phyloP scores from a whole-genome alignment of 805 yeast genomes.

The Spencermartinsiella europaea region DNA sequence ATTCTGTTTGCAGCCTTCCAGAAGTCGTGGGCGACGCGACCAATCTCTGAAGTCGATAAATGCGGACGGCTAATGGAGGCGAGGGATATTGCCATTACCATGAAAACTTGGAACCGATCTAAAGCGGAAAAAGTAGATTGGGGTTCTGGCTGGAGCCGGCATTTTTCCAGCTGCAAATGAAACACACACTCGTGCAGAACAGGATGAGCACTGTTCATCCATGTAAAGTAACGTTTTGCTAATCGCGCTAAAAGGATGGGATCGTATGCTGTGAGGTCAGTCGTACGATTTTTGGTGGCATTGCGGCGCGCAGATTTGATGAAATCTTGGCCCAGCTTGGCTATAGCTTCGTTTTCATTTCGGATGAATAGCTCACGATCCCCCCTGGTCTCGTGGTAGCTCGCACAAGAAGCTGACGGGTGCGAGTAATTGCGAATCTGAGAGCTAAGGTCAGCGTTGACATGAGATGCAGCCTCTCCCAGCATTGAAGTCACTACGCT shows the following conservation, averaged over 20 bases:
- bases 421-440: not conserved
- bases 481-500: not conserved
- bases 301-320: not conserved
- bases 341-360: constrained; percentile 2
- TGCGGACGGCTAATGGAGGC: constrained; percentile 6
- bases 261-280: constrained; percentile 2
- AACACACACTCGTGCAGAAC: constrained; percentile 4
- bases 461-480: not conserved
- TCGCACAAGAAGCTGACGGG: not conserved
- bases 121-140: not conserved
- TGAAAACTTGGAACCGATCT: constrained; percentile 4
- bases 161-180: not conserved
- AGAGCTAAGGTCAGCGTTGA: not conserved
- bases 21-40: constrained; percentile 3
- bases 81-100: constrained; percentile 6
- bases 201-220: constrained; percentile 7
- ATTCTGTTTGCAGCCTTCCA: constrained; percentile 1
- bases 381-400: not conserved
- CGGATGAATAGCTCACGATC: constrained; percentile 1
- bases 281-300: not conserved
- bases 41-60: constrained; percentile 5
- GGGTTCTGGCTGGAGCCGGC: not conserved
- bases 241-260: not conserved
- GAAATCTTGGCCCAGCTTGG: constrained; percentile 3
- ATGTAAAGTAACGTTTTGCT: constrained; percentile 6